These are phyloP conservation scores for Aspergillus fumigatiaffinis DNA, from an alignment of 2,329 filamentous ascomycete species.

Conservation along the genomic window DNA sequence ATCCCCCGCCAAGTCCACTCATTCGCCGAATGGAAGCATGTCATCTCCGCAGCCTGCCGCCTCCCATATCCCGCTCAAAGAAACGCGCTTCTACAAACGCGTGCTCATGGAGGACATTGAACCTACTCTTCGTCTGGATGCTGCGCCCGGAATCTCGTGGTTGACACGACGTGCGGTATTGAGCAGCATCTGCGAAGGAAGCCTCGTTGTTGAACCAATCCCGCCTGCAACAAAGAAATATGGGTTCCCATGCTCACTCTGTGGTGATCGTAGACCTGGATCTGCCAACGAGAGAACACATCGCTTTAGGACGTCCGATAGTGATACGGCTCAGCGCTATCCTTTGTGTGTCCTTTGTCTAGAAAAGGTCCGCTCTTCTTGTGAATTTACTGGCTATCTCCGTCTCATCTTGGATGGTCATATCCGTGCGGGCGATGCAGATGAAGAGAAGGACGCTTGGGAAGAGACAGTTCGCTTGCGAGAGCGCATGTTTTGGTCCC, in stretches of 20 bases:
- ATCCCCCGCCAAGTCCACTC: conserved; percentile 54
- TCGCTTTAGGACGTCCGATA: conserved; percentile 84
- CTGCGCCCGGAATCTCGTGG: conserved; percentile 89
- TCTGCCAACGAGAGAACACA: conserved; percentile 71
- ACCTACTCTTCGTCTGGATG: conserved; percentile 83
- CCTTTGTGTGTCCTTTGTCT: conserved; percentile 88
- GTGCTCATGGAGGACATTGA: conserved; percentile 87
- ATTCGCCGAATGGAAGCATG: conserved; percentile 46
- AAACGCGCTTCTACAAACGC: conserved; percentile 92
- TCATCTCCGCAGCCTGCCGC: conserved; percentile 42
- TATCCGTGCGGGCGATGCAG: conserved; percentile 77
- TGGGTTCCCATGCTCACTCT: conserved; percentile 72
- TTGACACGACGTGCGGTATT: conserved; percentile 81
- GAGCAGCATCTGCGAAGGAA: conserved; percentile 77
- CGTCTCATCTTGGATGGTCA: conserved; percentile 89
- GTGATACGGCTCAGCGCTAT: conserved; percentile 80
- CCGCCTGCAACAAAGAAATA: conserved; percentile 53
- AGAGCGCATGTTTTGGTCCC: conserved; percentile 96
- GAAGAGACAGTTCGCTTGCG: conserved; percentile 86
- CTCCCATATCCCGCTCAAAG: conserved; percentile 63
- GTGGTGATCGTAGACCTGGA: conserved; percentile 75
- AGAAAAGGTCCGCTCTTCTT: conserved; percentile 75
- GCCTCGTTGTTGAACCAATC: conserved; percentile 84
- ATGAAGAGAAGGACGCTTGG: conserved; percentile 85
- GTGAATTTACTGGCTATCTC: conserved; percentile 88